Evolutionary conservation across 768 basidiomycete genomes (phyloP).

Genomic region (Amanita pseudoporphyria): DNA sequence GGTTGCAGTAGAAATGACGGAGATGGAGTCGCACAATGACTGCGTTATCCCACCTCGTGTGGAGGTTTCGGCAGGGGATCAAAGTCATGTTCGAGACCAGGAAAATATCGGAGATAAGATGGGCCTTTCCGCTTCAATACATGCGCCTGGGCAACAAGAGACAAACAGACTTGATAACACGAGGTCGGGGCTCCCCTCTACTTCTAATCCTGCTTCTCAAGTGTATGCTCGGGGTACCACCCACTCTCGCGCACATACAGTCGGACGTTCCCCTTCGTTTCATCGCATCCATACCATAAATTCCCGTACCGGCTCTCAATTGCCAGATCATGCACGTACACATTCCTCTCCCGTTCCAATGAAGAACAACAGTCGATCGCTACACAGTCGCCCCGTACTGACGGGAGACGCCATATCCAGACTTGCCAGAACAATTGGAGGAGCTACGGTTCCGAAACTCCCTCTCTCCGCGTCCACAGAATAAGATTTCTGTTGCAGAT

Average conservation of each 20-base stretch:
- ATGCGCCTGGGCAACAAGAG: slow-evolving; percentile 8
- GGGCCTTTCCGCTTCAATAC: slow-evolving; percentile 12
- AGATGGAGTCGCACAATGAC: background rate
- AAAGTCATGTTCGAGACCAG: background rate
- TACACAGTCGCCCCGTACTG: slow-evolving; percentile 57
- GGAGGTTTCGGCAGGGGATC: background rate
- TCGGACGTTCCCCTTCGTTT: slow-evolving; percentile 31
- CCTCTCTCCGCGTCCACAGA: slow-evolving; percentile 16
- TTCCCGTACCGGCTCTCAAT: slow-evolving; percentile 30
- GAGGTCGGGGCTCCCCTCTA: too few relatives aligned
- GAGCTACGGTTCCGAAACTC: slow-evolving; percentile 15
- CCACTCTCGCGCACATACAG: slow-evolving; percentile 50
- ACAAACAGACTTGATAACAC: slow-evolving; percentile 22
- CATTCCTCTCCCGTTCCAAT: slow-evolving; percentile 55
- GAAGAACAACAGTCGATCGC: slow-evolving; percentile 25
- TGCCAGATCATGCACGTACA: slow-evolving; percentile 43
- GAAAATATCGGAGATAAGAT: background rate
- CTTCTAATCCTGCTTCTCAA: slow-evolving; percentile 46
- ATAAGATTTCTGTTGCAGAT: background rate
- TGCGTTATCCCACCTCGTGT: background rate
- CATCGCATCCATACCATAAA: slow-evolving; percentile 36
- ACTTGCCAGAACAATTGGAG: slow-evolving; percentile 53
- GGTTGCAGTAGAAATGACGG: background rate
- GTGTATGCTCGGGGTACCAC: slow-evolving; percentile 26
- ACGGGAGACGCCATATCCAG: slow-evolving; percentile 63